Evolutionary conservation across 2,329 filamentous ascomycete species (phyloP), one percentile per base, ranked within the genome.

Genomic region (Sphaerulina vaccinii): DNA sequence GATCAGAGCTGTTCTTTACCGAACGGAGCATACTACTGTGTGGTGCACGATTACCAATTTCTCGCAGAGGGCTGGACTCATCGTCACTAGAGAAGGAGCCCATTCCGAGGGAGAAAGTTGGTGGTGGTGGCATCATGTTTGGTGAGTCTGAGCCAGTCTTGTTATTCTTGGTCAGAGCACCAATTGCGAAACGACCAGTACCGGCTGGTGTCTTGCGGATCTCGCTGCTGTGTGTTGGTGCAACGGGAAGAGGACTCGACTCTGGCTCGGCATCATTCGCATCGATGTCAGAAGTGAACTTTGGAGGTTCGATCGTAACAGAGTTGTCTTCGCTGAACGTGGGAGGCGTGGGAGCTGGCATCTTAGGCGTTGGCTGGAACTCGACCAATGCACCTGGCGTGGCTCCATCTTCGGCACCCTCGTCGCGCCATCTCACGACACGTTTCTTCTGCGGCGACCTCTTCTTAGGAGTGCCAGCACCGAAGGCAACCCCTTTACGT

Each of bases 401-500:
- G 65, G 95, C 51, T 23, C 86, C 85, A 19, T 90, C 91, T 45
- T 92, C 84, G 65, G 95, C 87, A 2, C 86, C 89, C 63, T 97
- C 93, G 64, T 95, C 90, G 52, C 89, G 85, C 93, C 93, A 99
- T 58, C 92, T 83, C 5, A 99, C 92, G 39, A 80, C 85, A 54
- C 91, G 82, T 71, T 90, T 90, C 61, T 80, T 80, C 32, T 70
- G 70, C 1, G 84, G 81, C 8, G 81, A 79, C 70, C 85, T 86
- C 72, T 88, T 95, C 49, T 85, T 85, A 0, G 90, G 90, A 1
- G 90, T 90, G 65, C 95, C 95, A 23, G 44, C 24, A 83, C 56
- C 57, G 39, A 70, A 65, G 10, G 65, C 81, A 42, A 96, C 78
- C 10, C 84, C 83, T 71, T 95, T 96, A 69, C 77, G 85, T 64